Base-by-base conservation (phyloP, 345 rosid species). In the Moricandia arvensis region DNA sequence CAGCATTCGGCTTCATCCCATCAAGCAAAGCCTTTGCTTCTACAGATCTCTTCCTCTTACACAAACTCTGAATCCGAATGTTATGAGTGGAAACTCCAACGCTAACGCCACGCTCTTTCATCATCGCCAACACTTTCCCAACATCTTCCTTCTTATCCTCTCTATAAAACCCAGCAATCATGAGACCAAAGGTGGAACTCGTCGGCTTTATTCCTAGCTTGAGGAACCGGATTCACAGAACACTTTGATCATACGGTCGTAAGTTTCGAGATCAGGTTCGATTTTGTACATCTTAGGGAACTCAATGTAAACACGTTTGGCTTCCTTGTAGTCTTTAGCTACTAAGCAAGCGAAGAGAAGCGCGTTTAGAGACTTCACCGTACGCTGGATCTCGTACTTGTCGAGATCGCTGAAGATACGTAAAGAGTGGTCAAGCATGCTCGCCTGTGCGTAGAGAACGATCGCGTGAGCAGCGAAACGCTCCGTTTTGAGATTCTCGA, bases 101-200 rank as follows among this genome's bases (percentile, higher is more conserved):
- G 0, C 27, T 24, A 5, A 88, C 76, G 38, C 78, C 81, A 4
- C 87, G 80, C 11, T 83, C 85, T 65, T 79, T 82, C 90, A 83
- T 85, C 89, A 92, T 83, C 7, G 75, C 75, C 80, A 89, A 72
- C 12, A 88, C 91, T 69, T 88, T 90, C 31, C 82, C 91, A 0
- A 89, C 93, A 6, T 95, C 97, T 3, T 87, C 96, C 33, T 26
- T 71, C 85, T 83, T 95, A 79, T 85, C 91, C 71, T 89, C 99
- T 12, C 27, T 68, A 26, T 95, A 92, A 80, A 90, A 88, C 26
- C 51, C 51, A 45, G 51, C 16, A 13, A 45, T 45, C 51, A 45
- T 45, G 16, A 45, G 51, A 45, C 51, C 16, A 45, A 45, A 45
- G 51, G 51, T 45, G 51, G 79, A 45, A 13, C 51, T 13, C 7